These are phyloP conservation scores for Jamesozyma jinghongensis DNA, from an alignment of 805 yeast genomes.

Conservation along the genomic window DNA sequence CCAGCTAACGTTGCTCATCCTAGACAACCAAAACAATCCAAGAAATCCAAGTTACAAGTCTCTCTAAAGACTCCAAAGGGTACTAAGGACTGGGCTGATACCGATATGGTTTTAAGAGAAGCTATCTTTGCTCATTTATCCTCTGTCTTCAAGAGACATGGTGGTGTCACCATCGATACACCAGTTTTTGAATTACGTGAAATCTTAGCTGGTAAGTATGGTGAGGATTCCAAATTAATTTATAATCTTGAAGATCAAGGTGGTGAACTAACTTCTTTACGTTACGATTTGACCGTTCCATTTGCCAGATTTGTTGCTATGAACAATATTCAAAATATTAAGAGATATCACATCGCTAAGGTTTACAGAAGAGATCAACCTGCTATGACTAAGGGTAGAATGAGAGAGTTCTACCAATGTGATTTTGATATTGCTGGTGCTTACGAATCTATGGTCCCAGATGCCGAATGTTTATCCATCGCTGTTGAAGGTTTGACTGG, in stretches of 20 bases:
- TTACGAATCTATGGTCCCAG: constrained; percentile 93
- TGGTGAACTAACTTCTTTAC: constrained; percentile 89
- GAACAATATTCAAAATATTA: constrained; percentile 83
- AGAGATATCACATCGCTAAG: constrained; percentile 94
- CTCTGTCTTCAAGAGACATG: constrained; percentile 80
- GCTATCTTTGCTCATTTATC: constrained; percentile 72
- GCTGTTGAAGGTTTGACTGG: constrained; percentile 76
- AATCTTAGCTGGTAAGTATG: constrained; percentile 92
- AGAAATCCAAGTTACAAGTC: constrained; percentile 49
- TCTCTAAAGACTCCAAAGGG: constrained; percentile 94
- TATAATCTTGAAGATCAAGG: constrained; percentile 98
- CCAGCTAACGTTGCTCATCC: constrained; percentile 9
- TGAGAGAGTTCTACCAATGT: constrained; percentile 99
- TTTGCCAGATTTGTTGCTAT: constrained; percentile 96
- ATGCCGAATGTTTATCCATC: constrained; percentile 77
- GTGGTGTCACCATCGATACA: constrained; percentile 96
- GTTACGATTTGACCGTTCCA: constrained; percentile 97
- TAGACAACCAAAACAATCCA: constrained; percentile 14
- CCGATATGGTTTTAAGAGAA: constrained; percentile 92
- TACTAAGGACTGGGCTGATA: constrained; percentile 97
- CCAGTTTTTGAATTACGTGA: constrained; percentile 97
- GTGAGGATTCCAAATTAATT: constrained; percentile 95
- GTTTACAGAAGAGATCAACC: constrained; percentile 99
- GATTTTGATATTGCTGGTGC: constrained; percentile 95
- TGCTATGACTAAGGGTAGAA: constrained; percentile 99